These are phyloP conservation scores for Cyclotella sp. DNA, from an alignment of 108 stramenopile genomes.

Conservation along the genomic window DNA sequence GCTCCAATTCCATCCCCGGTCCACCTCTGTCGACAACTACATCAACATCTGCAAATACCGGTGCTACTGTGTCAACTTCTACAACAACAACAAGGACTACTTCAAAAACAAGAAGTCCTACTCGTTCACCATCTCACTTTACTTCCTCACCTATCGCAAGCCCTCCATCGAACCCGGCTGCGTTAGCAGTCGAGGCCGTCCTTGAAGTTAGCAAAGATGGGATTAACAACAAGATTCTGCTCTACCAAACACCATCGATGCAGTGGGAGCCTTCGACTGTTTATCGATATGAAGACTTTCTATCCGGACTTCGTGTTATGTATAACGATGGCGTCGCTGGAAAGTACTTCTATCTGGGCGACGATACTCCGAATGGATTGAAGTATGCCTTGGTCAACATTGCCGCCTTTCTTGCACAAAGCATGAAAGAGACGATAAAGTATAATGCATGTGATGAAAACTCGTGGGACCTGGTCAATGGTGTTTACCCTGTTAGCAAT, in stretches of 20 bases:
- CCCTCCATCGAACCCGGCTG: background rate
- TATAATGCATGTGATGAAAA: conserved; percentile 37
- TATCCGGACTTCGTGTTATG: too few species aligned
- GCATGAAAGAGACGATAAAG: conserved; percentile 42
- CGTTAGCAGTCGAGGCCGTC: background rate
- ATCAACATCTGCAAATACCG: conserved; percentile 1
- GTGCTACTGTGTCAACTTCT: background rate
- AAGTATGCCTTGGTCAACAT: conserved; percentile 7
- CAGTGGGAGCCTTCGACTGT: too few species aligned
- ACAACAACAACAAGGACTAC: background rate
- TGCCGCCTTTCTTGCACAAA: conserved; percentile 21
- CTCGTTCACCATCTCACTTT: background rate
- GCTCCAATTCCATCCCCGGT: background rate
- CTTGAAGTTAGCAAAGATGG: background rate
- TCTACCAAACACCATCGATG: too few species aligned
- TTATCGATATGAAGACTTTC: too few species aligned
- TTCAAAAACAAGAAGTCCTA: background rate
- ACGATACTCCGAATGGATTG: conserved; percentile 5
- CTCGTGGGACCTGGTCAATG: conserved; percentile 22
- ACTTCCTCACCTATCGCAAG: background rate
- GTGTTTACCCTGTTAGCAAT: conserved; percentile 31
- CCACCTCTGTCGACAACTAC: conserved; percentile 9
- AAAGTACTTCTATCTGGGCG: background rate
- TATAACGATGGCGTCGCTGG: too few species aligned
- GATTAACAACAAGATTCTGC: too few species aligned